A percentile compares a stretch with the other conserved stretches of the same genome.
phyloP scores from a whole-genome alignment of 1,284 basidiomycete species.

The Wolfiporia cocos region DNA sequence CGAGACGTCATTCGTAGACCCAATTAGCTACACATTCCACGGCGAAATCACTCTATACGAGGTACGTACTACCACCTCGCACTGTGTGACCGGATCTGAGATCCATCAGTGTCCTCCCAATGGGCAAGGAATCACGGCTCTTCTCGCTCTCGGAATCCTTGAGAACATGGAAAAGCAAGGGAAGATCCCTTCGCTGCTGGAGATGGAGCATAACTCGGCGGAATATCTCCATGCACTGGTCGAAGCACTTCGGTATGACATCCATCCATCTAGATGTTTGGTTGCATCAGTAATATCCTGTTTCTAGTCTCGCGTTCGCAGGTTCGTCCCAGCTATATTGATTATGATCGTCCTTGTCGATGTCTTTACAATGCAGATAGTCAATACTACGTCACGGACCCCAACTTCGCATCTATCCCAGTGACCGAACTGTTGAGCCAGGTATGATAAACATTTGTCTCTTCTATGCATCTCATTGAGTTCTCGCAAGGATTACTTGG shows the following conservation, averaged over 20 bases:
- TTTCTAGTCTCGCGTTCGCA: slow-evolving; percentile 64
- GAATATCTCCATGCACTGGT: slow-evolving; percentile 88
- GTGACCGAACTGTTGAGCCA: slow-evolving; percentile 77
- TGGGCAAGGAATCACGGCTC: slow-evolving; percentile 90
- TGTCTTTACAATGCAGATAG: slow-evolving; percentile 49
- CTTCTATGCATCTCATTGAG: no score
- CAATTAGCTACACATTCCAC: slow-evolving; percentile 86
- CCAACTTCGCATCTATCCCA: slow-evolving; percentile 68
- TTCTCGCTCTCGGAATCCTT: slow-evolving; percentile 89
- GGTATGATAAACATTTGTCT: slow-evolving; percentile 31
- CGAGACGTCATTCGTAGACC: slow-evolving; percentile 75
- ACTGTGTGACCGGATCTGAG: background rate
- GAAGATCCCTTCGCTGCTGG: slow-evolving; percentile 61
- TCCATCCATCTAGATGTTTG: background rate
- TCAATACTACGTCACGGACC: slow-evolving; percentile 87
- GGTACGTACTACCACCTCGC: slow-evolving; percentile 35
- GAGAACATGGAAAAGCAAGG: slow-evolving; percentile 80
- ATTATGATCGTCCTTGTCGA: background rate
- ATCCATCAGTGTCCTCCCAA: slow-evolving; percentile 81
- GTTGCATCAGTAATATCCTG: slow-evolving; percentile 9
- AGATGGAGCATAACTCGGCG: slow-evolving; percentile 83
- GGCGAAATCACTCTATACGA: slow-evolving; percentile 81
- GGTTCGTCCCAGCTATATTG: slow-evolving; percentile 33
- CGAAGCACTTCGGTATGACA: slow-evolving; percentile 67
- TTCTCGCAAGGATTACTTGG: slow-evolving; percentile 68